These are phyloP conservation scores for Russula sp. DNA, from an alignment of 768 basidiomycete species.

Conservation along the genomic window DNA sequence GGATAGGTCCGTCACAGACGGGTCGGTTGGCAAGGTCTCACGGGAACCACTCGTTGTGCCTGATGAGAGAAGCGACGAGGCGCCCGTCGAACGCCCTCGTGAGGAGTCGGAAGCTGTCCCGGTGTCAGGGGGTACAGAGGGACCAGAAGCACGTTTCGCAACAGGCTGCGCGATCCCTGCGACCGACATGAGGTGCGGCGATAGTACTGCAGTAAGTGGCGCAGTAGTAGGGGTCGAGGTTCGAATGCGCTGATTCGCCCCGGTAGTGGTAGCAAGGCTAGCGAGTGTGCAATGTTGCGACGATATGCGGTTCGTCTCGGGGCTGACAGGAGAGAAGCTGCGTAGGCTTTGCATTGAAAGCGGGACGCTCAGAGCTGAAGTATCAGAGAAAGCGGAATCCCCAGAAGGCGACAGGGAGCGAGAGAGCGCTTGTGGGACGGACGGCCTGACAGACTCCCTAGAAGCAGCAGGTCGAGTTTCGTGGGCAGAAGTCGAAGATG, in stretches of 20 bases:
- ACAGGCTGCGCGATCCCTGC: constrained; percentile 7
- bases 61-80: constrained; percentile 18
- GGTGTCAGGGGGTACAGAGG: constrained; percentile 1
- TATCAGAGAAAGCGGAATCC: constrained; percentile 11
- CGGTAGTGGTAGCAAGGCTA: background rate
- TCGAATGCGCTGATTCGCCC: background rate
- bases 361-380: constrained; percentile 5
- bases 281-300: background rate
- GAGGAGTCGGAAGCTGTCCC: constrained; percentile 17
- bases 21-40: constrained; percentile 21
- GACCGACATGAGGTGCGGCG: background rate
- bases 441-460: background rate
- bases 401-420: constrained; percentile 21
- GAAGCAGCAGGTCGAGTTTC: constrained; percentile 5
- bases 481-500: constrained; percentile 14
- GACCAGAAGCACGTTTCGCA: constrained; percentile 5
- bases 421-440: constrained; percentile 9
- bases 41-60: constrained; percentile 16
- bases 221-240: background rate
- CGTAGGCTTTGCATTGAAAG: constrained; percentile 2
- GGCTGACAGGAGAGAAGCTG: constrained; percentile 11
- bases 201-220: background rate
- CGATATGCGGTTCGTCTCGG: background rate
- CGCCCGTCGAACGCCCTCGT: constrained; percentile 17
- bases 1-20: constrained; percentile 20